Evolutionary conservation across 2,329 filamentous ascomycete species (phyloP).

Genomic region (Emergomyces orientalis): DNA sequence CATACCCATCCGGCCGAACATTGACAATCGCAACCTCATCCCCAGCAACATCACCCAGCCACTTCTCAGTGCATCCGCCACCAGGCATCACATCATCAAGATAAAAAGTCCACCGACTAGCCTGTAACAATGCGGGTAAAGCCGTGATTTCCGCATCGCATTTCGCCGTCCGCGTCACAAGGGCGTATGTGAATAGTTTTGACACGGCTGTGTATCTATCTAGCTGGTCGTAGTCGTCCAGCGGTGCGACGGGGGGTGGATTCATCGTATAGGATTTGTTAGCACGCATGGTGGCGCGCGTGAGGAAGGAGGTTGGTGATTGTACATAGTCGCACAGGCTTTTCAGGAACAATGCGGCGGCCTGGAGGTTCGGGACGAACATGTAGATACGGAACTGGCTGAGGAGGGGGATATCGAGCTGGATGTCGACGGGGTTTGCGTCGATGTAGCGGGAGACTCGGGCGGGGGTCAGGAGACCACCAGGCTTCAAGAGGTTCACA

Average conservation of each 20-base stretch:
- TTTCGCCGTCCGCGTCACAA: slow-evolving; percentile 59
- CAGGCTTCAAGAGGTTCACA: slow-evolving; percentile 35
- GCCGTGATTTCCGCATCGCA: slow-evolving; percentile 56
- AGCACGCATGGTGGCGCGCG: slow-evolving; percentile 50
- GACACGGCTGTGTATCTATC: slow-evolving; percentile 61
- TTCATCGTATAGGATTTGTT: slow-evolving; percentile 53
- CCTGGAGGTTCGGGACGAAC: slow-evolving; percentile 54
- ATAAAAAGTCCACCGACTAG: slow-evolving; percentile 64
- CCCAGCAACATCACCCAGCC: slow-evolving; percentile 51
- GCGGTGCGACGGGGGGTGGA: slow-evolving; percentile 47
- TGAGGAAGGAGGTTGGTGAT: slow-evolving; percentile 46
- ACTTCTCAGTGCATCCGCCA: slow-evolving; percentile 54
- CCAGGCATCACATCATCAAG: slow-evolving; percentile 54
- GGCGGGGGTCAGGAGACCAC: slow-evolving; percentile 51
- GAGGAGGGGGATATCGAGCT: slow-evolving; percentile 67
- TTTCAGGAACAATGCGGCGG: slow-evolving; percentile 49
- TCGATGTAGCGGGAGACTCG: slow-evolving; percentile 67
- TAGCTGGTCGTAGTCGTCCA: slow-evolving; percentile 58
- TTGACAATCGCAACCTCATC: slow-evolving; percentile 56
- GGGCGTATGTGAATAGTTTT: slow-evolving; percentile 58
- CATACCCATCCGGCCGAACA: slow-evolving; percentile 64
- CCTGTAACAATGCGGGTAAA: slow-evolving; percentile 52
- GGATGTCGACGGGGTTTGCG: slow-evolving; percentile 66
- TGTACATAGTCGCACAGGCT: slow-evolving; percentile 50
- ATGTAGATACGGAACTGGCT: slow-evolving; percentile 70